A percentile compares a stretch with the other conserved stretches of the same genome.
Evolutionary conservation across 1,284 basidiomycete genomes (phyloP).

Genomic region (Ustilago xerochloae): DNA sequence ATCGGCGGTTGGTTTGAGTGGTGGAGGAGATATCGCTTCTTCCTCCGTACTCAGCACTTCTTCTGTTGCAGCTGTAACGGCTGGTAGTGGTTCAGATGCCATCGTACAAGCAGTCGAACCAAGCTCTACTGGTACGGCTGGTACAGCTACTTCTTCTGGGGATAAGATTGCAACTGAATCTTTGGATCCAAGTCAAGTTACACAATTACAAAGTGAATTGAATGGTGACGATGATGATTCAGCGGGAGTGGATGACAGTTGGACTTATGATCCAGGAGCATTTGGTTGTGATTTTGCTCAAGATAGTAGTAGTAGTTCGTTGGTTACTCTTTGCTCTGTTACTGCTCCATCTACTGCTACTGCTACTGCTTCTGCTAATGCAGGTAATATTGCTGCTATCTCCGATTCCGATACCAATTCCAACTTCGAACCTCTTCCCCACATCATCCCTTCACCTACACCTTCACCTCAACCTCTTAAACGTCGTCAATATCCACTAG

Average conservation of each 20-base stretch:
- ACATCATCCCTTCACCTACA: neutral
- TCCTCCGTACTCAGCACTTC: neutral
- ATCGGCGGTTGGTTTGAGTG: slow-evolving; percentile 34
- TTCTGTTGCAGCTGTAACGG: slow-evolving; percentile 1
- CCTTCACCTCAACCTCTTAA: slow-evolving; percentile 13
- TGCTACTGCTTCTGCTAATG: neutral
- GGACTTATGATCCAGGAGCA: slow-evolving; percentile 40
- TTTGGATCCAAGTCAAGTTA: slow-evolving; percentile 3
- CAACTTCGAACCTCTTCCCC: slow-evolving; percentile 11
- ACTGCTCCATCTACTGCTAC: slow-evolving; percentile 9
- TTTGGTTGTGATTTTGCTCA: slow-evolving; percentile 36
- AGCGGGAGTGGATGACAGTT: slow-evolving; percentile 17
- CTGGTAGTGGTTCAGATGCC: neutral
- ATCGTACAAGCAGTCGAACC: slow-evolving; percentile 19
- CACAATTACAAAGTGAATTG: slow-evolving; percentile 12
- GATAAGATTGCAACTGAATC: slow-evolving; percentile 29
- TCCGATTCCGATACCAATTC: neutral
- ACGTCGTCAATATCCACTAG: slow-evolving; percentile 18
- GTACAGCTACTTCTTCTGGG: neutral
- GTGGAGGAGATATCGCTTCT: slow-evolving; percentile 12
- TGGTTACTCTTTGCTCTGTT: slow-evolving; percentile 34
- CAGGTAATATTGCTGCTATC: neutral
- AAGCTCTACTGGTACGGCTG: too few species aligned
- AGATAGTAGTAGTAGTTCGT: slow-evolving; percentile 4
- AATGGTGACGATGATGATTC: neutral